A percentile compares a stretch with the other conserved stretches of the same genome.
These are phyloP conservation scores for Boletus speciosus DNA, from an alignment of 768 basidiomycete genomes.

Conservation along the genomic window DNA sequence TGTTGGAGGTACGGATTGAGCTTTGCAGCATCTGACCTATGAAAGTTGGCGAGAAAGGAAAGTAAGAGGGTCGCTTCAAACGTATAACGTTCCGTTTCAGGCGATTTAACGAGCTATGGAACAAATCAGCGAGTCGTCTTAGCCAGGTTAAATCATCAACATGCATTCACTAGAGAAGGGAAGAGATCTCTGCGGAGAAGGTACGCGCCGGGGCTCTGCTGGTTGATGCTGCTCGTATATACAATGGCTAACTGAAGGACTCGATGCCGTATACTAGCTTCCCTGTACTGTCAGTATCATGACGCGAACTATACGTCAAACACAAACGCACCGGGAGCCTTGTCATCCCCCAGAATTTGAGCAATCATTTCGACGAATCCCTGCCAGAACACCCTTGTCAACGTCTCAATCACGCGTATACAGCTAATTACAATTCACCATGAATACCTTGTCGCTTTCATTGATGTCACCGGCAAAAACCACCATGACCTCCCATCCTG, in stretches of 20 bases:
- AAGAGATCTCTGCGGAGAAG: constrained; percentile 62
- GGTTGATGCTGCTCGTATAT: constrained; percentile 55
- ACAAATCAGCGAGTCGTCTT: background rate
- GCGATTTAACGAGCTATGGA: constrained; percentile 51
- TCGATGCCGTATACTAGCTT: constrained; percentile 50
- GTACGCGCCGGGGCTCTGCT: constrained; percentile 71
- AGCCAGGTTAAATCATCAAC: constrained; percentile 15
- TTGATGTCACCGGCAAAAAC: constrained; percentile 58
- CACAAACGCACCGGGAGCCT: constrained; percentile 33
- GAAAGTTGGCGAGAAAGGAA: constrained; percentile 65
- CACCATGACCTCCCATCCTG: constrained; percentile 75
- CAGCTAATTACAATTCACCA: constrained; percentile 29
- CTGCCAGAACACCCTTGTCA: constrained; percentile 32
- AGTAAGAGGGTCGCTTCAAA: constrained; percentile 60
- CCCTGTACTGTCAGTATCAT: background rate
- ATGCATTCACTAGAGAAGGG: constrained; percentile 47
- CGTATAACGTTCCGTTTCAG: constrained; percentile 51
- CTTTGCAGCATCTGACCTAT: constrained; percentile 67
- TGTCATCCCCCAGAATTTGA: constrained; percentile 42
- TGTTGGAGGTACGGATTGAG: constrained; percentile 62
- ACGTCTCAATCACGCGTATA: background rate
- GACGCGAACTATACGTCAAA: background rate
- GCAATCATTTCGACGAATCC: constrained; percentile 47
- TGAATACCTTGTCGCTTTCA: constrained; percentile 57
- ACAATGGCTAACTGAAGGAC: constrained; percentile 55